Conservation (phyloP, 2,329 filamentous ascomycete species). For the Zalaria sp. region DNA sequence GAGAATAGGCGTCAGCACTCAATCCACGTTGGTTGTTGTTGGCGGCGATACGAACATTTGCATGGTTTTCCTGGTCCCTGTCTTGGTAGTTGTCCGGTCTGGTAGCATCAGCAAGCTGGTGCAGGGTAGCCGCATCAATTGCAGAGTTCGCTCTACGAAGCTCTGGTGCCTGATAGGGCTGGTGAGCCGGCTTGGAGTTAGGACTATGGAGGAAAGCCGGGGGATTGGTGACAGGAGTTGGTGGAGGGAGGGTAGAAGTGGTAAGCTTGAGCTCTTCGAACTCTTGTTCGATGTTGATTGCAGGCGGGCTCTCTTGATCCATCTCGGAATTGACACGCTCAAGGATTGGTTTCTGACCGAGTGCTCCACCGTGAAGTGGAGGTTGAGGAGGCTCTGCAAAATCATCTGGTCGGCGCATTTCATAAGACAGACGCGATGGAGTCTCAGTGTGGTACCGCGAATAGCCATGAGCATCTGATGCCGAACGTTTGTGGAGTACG, state of each 20-base stretch:
- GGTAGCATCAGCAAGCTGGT: conserved; percentile 60
- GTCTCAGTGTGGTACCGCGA: conserved; percentile 25
- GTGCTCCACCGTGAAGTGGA: conserved; percentile 21
- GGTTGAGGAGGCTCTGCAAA: conserved; percentile 23
- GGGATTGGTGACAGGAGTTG: conserved; percentile 63
- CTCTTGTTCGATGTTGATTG: conserved; percentile 15
- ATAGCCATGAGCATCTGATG: conserved; percentile 33
- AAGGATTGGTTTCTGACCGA: conserved; percentile 16
- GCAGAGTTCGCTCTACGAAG: conserved; percentile 69
- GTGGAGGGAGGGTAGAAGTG: conserved; percentile 30
- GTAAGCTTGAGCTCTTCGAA: conserved; percentile 35
- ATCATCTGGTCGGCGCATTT: conserved; percentile 13
- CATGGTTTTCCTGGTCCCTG: conserved; percentile 18
- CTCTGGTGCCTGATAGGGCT: conserved; percentile 62
- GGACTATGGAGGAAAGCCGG: conserved; percentile 69
- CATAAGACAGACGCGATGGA: conserved; percentile 25
- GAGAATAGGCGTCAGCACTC: conserved; percentile 40
- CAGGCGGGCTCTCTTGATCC: conserved; percentile 27
- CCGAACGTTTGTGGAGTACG: conserved; percentile 31
- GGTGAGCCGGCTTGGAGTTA: conserved; percentile 52
- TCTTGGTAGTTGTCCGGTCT: conserved; percentile 9
- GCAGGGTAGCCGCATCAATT: conserved; percentile 67
- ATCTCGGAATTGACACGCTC: conserved; percentile 46
- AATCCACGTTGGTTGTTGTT: conserved; percentile 23
- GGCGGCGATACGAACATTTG: conserved; percentile 21